Percentiles rank a stretch among this genome's conserved stretches.
These are phyloP conservation scores for Xylariaceae sp. DNA, from an alignment of 2,329 filamentous ascomycete genomes.

Conservation along the genomic window DNA sequence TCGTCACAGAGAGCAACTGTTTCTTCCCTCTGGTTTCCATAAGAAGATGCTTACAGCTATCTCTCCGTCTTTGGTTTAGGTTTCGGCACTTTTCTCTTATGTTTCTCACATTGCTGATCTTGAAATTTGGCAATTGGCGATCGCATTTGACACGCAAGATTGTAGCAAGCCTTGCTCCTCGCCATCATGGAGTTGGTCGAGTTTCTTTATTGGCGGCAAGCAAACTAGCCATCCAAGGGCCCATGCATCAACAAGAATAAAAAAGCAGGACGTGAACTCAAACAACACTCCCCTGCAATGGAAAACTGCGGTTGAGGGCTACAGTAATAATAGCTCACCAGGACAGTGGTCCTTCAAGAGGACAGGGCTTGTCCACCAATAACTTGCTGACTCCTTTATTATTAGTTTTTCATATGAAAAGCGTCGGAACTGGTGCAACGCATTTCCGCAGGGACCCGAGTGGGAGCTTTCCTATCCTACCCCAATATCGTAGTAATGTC, in stretches of 20 bases:
- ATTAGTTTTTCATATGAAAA: conserved; percentile 10
- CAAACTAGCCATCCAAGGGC: too few species aligned
- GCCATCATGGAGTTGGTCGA: too few species aligned
- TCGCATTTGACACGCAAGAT: background rate
- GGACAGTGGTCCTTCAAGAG: too few species aligned
- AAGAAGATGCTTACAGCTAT: background rate
- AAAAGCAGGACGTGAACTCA: too few species aligned
- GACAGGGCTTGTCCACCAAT: conserved; percentile 12
- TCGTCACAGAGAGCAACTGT: background rate
- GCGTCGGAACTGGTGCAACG: conserved; percentile 6
- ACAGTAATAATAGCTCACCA: too few species aligned
- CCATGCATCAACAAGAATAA: too few species aligned
- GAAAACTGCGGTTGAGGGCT: too few species aligned
- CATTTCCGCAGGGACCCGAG: conserved; percentile 9
- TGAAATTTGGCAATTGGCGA: conserved; percentile 2
- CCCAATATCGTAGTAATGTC: too few species aligned
- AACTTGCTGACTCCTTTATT: conserved; percentile 16
- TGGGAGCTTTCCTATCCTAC: background rate
- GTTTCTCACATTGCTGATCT: background rate
- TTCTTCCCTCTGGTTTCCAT: background rate
- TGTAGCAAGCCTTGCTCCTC: too few species aligned
- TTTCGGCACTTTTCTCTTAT: background rate
- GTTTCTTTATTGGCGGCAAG: too few species aligned
- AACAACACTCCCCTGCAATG: too few species aligned
- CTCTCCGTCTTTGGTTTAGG: background rate